phyloP scores from a whole-genome alignment of 768 basidiomycete genomes.

The Rhodotorula kratochvilovae region DNA sequence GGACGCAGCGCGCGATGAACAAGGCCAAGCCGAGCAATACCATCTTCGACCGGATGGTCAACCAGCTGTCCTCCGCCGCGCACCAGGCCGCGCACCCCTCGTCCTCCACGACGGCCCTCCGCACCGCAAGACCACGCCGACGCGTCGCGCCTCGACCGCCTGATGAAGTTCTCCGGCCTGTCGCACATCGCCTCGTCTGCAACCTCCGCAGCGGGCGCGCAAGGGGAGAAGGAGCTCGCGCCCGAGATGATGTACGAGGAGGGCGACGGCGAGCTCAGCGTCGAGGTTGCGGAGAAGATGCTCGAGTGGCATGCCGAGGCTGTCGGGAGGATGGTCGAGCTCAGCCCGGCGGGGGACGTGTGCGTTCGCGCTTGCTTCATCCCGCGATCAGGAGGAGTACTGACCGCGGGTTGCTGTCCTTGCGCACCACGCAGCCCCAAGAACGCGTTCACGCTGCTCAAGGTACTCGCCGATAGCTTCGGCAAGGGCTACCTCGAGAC shows the following conservation, averaged over 20 bases:
- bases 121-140: slow-evolving; percentile 2
- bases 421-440: slow-evolving; percentile 84
- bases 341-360: slow-evolving; percentile 78
- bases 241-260: slow-evolving; percentile 62
- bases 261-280: slow-evolving; percentile 72
- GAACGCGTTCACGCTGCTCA: slow-evolving; percentile 74
- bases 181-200: slow-evolving; percentile 22
- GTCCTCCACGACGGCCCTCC: slow-evolving; percentile 33
- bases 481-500: slow-evolving; percentile 78
- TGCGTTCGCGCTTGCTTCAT: slow-evolving; percentile 52
- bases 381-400: rapidly evolving
- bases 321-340: slow-evolving; percentile 85
- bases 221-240: slow-evolving; percentile 11
- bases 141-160: slow-evolving; percentile 37
- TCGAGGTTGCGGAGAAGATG: slow-evolving; percentile 81
- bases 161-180: slow-evolving; percentile 73
- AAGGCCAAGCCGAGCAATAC: slow-evolving; percentile 55
- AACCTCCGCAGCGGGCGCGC: slow-evolving; percentile 47
- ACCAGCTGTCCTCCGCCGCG: slow-evolving; percentile 74
- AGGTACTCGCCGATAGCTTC: slow-evolving; percentile 79
- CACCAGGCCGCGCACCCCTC: slow-evolving; percentile 56
- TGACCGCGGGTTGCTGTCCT: too few species aligned
- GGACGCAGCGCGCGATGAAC: slow-evolving; percentile 50
- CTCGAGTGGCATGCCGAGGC: slow-evolving; percentile 97
- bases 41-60: slow-evolving; percentile 85